Base-by-base conservation (phyloP, 1,139 yeast genomes). In the Taiozyma sp. region DNA sequence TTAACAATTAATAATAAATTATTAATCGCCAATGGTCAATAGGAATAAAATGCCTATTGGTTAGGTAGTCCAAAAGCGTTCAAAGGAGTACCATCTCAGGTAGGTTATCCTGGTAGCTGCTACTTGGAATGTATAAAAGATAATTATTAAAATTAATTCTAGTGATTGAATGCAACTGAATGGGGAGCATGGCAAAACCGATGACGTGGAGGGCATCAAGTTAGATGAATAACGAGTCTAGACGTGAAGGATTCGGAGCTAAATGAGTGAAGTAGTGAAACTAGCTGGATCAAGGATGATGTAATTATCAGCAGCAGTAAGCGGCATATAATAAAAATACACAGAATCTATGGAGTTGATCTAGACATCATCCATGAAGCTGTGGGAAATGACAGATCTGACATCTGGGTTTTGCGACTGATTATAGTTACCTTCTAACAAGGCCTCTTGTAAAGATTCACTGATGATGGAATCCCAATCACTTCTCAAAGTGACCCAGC, bases 391-490 rank as follows among this genome's bases (percentile, higher is more conserved):
- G 29, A 53, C 45, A 3, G 54, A 49, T 45, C 51, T 48, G 3
- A 52, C 26, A 32, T 52, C 56, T n/a, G 46, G 35, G 37, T 22
- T 40, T 22, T 39, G 24, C 5, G 29, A 24, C 13, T 11, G 29
- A 22, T 22, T 22, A 13, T 37, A 47, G 43, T 51, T 46, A 5
- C 47, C 41, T 21, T 54, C 56, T 7, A 39, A 39, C 26, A 54
- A 40, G 3, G 58, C 58, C 9, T 55, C 58, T 45, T 55, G 55
- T 13, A 61, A 47, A 14, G 60, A 52, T 14, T 61, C 60, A 4
- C 56, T 45, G 34, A 63, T 61, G 44, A 82, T 76, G 5, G 56
- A 56, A 50, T 80, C 83, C 88, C 88, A 82, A 57, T 81, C 77
- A 57, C 82, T 74, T 4, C 66, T 66, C 11, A 67, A 45, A 4